These are phyloP conservation scores for Kuraishia ogatae DNA, from an alignment of 805 yeast genomes.

Conservation along the genomic window DNA sequence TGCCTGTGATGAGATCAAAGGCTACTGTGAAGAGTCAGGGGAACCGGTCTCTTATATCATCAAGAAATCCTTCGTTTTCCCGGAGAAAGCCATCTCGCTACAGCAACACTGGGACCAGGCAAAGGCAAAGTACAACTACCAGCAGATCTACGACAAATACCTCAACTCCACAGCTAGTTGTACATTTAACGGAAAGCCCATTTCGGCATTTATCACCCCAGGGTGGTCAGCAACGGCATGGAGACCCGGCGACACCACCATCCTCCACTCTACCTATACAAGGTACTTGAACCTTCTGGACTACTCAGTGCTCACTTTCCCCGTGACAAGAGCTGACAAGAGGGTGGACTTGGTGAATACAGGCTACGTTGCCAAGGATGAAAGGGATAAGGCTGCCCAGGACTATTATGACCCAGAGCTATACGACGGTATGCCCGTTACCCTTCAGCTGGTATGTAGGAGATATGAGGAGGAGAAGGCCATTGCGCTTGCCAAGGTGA, in stretches of 20 bases:
- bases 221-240: conserved; percentile 52
- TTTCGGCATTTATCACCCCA: conserved; percentile 58
- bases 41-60: conserved; percentile 17
- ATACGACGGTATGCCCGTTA: conserved; percentile 44
- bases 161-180: conserved; percentile 41
- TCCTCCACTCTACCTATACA: conserved; percentile 69
- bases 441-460: conserved; percentile 44
- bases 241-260: conserved; percentile 41
- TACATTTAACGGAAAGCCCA: conserved; percentile 38
- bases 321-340: conserved; percentile 40
- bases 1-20: conserved; percentile 24
- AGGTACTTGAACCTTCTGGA: conserved; percentile 61
- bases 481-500: conserved; percentile 26
- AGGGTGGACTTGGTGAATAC: conserved; percentile 12
- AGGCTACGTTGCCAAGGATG: conserved; percentile 17
- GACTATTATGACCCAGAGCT: conserved; percentile 37
- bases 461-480: conserved; percentile 54
- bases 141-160: conserved; percentile 39
- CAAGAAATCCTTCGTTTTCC: conserved; percentile 34
- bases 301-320: conserved; percentile 51
- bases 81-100: conserved; percentile 33
- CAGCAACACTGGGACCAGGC: conserved; percentile 48
- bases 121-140: conserved; percentile 41
- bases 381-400: conserved; percentile 21
- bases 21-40: conserved; percentile 16